These are phyloP conservation scores for Penicillium steckii DNA, from an alignment of 495 filamentous ascomycete species.

Conservation along the genomic window DNA sequence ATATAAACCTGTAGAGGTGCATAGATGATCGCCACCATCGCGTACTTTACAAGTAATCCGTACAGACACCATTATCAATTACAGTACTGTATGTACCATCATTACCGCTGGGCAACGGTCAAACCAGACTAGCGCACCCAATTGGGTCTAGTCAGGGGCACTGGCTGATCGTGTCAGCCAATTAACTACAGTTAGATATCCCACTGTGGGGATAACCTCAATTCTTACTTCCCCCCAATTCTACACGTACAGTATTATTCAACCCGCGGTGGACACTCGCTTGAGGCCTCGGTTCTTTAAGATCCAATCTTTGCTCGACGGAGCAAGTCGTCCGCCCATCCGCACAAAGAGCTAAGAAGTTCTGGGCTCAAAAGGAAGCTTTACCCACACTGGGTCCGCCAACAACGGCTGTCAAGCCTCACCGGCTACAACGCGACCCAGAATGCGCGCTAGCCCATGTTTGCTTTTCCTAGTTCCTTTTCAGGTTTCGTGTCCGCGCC, in stretches of 20 bases:
- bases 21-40: too few species aligned
- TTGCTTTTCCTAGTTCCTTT: constrained; percentile 6
- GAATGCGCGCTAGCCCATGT: constrained; percentile 12
- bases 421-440: constrained; percentile 11
- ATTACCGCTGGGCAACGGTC: neutral
- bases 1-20: too few species aligned
- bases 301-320: neutral
- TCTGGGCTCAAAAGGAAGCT: constrained; percentile 13
- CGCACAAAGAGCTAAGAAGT: constrained; percentile 4
- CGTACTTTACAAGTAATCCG: too few species aligned
- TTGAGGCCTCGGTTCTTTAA: neutral
- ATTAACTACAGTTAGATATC: too few species aligned
- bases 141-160: constrained; percentile 23
- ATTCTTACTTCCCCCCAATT: constrained; percentile 1
- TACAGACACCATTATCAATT: too few species aligned
- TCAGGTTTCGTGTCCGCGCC: neutral
- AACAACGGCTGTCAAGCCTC: constrained; percentile 29
- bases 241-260: neutral
- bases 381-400: constrained; percentile 11
- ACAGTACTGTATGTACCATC: too few species aligned
- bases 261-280: neutral
- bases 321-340: constrained; percentile 7
- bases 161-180: constrained; percentile 5
- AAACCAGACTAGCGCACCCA: neutral
- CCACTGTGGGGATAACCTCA: too few species aligned